phyloP scores from a whole-genome alignment of 2,329 filamentous ascomycete species.

The Orbilia blumenaviensis region DNA sequence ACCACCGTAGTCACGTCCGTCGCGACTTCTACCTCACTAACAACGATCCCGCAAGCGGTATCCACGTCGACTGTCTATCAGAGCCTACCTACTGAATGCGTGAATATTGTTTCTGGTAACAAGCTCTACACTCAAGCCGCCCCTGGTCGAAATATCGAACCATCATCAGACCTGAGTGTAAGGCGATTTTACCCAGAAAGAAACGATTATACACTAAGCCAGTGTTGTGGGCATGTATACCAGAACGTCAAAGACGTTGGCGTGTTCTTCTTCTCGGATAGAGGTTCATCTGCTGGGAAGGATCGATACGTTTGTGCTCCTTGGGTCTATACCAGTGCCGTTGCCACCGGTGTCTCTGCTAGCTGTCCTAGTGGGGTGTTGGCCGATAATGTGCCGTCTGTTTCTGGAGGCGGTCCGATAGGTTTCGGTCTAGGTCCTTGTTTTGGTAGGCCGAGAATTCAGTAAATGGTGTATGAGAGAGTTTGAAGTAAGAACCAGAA shows the following conservation, averaged over 20 bases:
- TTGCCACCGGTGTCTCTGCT: not conserved
- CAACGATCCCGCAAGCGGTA: not conserved
- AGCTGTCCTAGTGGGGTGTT: constrained; percentile 2
- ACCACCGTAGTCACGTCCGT: not conserved
- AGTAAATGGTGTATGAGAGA: not conserved
- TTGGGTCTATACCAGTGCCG: not conserved
- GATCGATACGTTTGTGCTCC: not conserved
- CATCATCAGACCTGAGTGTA: not conserved
- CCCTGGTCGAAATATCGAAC: not conserved
- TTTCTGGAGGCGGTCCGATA: not conserved
- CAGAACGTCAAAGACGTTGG: not conserved
- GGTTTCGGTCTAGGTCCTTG: constrained; percentile 8
- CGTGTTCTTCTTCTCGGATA: constrained; percentile 1
- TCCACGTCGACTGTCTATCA: not conserved
- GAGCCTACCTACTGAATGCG: not conserved
- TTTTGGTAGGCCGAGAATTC: not conserved
- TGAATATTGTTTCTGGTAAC: not conserved
- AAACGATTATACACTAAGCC: not conserved
- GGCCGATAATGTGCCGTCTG: not conserved
- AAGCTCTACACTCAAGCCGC: not conserved
- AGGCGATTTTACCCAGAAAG: not conserved
- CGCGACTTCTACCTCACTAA: not conserved
- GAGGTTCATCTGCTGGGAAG: not conserved
- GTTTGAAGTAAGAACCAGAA: too few relatives aligned
- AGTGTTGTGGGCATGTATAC: not conserved